phyloP scores from a whole-genome alignment of 1,284 basidiomycete genomes.

The Cutaneotrichosporon cavernicola region DNA sequence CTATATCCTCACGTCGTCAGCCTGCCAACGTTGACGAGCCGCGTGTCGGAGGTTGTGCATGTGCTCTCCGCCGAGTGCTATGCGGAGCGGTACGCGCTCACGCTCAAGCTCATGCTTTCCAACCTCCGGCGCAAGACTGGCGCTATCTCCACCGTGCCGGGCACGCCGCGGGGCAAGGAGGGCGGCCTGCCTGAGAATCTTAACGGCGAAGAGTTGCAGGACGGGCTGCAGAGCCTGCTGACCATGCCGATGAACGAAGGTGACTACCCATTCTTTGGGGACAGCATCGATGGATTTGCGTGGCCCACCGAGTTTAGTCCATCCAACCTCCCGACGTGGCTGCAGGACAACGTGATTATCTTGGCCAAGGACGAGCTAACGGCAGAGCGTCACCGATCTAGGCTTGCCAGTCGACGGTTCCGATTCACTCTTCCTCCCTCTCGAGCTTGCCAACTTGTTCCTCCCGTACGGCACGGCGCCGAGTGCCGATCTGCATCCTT shows the following conservation, averaged over 20 bases:
- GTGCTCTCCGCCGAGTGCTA: conserved; percentile 50
- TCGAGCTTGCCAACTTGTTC: conserved; percentile 54
- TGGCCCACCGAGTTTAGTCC: conserved; percentile 64
- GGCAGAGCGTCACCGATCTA: conserved; percentile 76
- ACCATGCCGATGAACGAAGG: conserved; percentile 34
- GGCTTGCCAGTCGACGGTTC: conserved; percentile 84
- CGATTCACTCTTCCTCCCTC: conserved; percentile 76
- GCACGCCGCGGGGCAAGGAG: conserved; percentile 56
- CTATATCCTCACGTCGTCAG: conserved; percentile 46
- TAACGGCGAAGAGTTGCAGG: conserved; percentile 30
- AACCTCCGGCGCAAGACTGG: conserved; percentile 82
- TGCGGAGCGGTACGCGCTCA: conserved; percentile 70
- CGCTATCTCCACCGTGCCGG: conserved; percentile 60
- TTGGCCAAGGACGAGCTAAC: background rate
- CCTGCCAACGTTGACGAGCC: conserved; percentile 38
- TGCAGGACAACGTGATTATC: conserved; percentile 65
- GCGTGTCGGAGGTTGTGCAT: conserved; percentile 49
- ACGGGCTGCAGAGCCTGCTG: conserved; percentile 45
- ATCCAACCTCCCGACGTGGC: conserved; percentile 48
- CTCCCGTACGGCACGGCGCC: conserved; percentile 40
- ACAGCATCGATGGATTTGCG: conserved; percentile 58
- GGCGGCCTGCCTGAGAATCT: background rate
- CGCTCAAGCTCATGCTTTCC: conserved; percentile 83
- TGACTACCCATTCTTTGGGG: conserved; percentile 21
- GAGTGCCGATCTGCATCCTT: conserved; percentile 34